Evolutionary conservation across 1,284 basidiomycete genomes (phyloP).

Genomic region (Phellopilus nigrolimitatus): DNA sequence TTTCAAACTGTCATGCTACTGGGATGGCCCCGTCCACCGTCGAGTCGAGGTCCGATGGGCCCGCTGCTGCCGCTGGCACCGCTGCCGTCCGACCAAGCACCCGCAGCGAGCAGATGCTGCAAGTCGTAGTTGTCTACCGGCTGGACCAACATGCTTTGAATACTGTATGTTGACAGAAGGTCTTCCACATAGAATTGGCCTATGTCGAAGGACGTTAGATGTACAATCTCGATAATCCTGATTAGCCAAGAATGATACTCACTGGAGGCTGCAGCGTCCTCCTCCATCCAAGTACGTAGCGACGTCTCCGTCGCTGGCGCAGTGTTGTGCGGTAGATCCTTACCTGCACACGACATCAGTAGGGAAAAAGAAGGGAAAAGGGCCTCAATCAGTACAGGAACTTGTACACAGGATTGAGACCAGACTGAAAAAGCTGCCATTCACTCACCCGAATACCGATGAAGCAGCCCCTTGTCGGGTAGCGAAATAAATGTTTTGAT

Average conservation of each 20-base stretch:
- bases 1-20: too few relatives aligned
- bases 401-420: too few relatives aligned
- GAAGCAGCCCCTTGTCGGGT: conserved; percentile 34
- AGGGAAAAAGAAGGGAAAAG: neutral
- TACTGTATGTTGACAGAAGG: conserved; percentile 33
- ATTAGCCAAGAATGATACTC: conserved; percentile 8
- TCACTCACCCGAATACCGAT: conserved; percentile 30
- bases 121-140: conserved; percentile 33
- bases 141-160: conserved; percentile 34
- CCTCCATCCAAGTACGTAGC: conserved; percentile 31
- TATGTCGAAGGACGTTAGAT: conserved; percentile 6
- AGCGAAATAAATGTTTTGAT: conserved; percentile 35
- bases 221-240: too few relatives aligned
- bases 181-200: conserved; percentile 30
- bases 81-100: conserved; percentile 4
- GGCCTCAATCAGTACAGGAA: neutral
- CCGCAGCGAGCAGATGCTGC: conserved; percentile 25
- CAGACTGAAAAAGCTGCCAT: neutral
- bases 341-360: too few relatives aligned
- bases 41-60: too few relatives aligned
- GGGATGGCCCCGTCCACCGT: too few relatives aligned
- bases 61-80: neutral
- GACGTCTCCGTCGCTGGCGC: conserved; percentile 35
- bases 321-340: conserved; percentile 32
- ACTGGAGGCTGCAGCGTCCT: conserved; percentile 27